These are phyloP conservation scores for Ilyonectria robusta DNA, from an alignment of 2,329 filamentous ascomycete genomes.

Conservation along the genomic window DNA sequence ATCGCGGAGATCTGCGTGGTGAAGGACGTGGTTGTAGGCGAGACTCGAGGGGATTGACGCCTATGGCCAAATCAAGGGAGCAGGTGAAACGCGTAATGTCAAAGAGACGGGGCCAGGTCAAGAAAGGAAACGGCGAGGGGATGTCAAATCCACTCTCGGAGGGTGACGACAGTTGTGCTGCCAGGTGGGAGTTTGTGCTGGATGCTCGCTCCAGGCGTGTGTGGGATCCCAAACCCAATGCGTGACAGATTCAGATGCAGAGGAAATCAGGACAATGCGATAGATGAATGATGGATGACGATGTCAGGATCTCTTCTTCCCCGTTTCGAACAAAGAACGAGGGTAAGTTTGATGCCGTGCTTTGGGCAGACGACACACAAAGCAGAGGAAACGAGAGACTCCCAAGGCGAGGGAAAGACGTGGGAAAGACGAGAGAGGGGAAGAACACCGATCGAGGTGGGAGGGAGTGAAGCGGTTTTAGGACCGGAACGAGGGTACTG, in stretches of 20 bases:
- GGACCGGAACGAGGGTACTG: slow-evolving; percentile 46
- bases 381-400: slow-evolving; percentile 37
- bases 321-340: slow-evolving; percentile 36
- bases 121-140: slow-evolving; percentile 35
- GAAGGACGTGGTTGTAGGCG: slow-evolving; percentile 25
- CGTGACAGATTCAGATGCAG: slow-evolving; percentile 39
- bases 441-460: slow-evolving; percentile 24
- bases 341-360: slow-evolving; percentile 30
- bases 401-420: slow-evolving; percentile 35
- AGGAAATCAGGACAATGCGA: slow-evolving; percentile 39
- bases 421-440: slow-evolving; percentile 30
- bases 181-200: slow-evolving; percentile 33
- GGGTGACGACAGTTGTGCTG: slow-evolving; percentile 29
- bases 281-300: slow-evolving; percentile 16
- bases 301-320: slow-evolving; percentile 27
- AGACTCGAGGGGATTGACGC: slow-evolving; percentile 30
- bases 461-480: slow-evolving; percentile 44
- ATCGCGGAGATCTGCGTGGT: slow-evolving; percentile 33
- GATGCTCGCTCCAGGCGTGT: slow-evolving; percentile 46
- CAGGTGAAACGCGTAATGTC: slow-evolving; percentile 42
- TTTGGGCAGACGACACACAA: slow-evolving; percentile 27
- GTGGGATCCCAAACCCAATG: slow-evolving; percentile 39
- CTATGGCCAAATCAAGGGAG: slow-evolving; percentile 24
- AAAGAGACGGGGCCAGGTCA: slow-evolving; percentile 28
- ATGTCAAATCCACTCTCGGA: slow-evolving; percentile 46